These are phyloP conservation scores for Coniosporium tulheliwenetii DNA, from an alignment of 2,329 filamentous ascomycete species.

Conservation along the genomic window DNA sequence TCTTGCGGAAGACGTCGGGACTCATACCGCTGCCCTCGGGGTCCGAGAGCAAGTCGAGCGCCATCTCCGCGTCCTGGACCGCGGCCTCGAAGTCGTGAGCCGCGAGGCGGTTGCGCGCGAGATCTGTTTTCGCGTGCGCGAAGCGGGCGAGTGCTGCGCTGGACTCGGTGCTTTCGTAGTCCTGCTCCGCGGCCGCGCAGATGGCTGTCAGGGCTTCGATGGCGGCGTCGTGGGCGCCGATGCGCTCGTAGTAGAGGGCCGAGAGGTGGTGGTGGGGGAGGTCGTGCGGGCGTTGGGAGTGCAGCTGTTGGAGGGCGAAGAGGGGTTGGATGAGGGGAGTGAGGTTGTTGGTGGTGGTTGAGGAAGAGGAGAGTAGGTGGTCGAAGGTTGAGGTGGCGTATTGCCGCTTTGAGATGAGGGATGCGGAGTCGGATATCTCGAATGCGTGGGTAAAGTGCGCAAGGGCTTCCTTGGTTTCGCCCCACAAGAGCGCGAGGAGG, in stretches of 20 bases:
- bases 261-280: slow-evolving; percentile 61
- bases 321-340: slow-evolving; percentile 62
- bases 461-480: slow-evolving; percentile 61
- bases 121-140: slow-evolving; percentile 70
- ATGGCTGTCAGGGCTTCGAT: slow-evolving; percentile 49
- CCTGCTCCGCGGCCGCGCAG: slow-evolving; percentile 55
- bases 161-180: slow-evolving; percentile 77
- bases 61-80: slow-evolving; percentile 64
- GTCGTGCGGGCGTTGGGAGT: slow-evolving; percentile 53
- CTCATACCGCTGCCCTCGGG: slow-evolving; percentile 52
- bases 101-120: slow-evolving; percentile 71
- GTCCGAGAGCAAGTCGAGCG: slow-evolving; percentile 63
- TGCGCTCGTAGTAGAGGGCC: slow-evolving; percentile 68
- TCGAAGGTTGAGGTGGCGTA: slow-evolving; percentile 77
- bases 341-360: slow-evolving; percentile 33
- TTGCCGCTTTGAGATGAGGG: slow-evolving; percentile 57
- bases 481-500: slow-evolving; percentile 62
- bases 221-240: slow-evolving; percentile 50
- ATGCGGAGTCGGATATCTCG: slow-evolving; percentile 72
- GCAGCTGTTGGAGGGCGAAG: slow-evolving; percentile 74
- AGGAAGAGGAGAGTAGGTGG: slow-evolving; percentile 45
- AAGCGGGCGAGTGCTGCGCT: slow-evolving; percentile 56
- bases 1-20: slow-evolving; percentile 47
- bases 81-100: slow-evolving; percentile 49
- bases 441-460: slow-evolving; percentile 87